These are phyloP conservation scores for Calycina herbarum DNA, from an alignment of 2,329 filamentous ascomycete species.

Conservation along the genomic window DNA sequence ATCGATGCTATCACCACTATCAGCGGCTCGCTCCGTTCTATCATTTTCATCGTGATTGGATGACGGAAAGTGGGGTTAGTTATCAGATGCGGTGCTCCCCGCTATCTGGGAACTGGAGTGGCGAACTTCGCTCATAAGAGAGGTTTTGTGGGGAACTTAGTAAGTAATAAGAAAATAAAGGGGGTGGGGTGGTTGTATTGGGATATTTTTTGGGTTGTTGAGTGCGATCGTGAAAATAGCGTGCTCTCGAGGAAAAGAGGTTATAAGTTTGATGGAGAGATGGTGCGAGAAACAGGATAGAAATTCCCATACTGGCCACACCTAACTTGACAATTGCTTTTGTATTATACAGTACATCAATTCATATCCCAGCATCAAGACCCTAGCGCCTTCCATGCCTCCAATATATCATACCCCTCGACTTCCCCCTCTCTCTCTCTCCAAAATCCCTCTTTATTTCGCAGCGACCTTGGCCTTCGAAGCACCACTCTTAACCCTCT, in stretches of 20 bases:
- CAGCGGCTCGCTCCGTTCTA: slow-evolving; percentile 9
- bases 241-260: too few relatives aligned
- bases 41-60: neutral
- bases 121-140: too few relatives aligned
- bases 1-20: slow-evolving; percentile 8
- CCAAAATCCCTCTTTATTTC: neutral
- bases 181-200: too few relatives aligned
- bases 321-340: slow-evolving; percentile 10
- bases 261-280: too few relatives aligned
- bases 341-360: slow-evolving; percentile 14
- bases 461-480: slow-evolving; percentile 6
- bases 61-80: neutral
- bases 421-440: neutral
- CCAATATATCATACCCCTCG: neutral
- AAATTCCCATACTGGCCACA: neutral
- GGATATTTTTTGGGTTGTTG: too few relatives aligned
- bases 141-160: too few relatives aligned
- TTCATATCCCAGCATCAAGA: slow-evolving; percentile 3
- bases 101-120: neutral
- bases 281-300: too few relatives aligned
- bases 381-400: slow-evolving; percentile 7
- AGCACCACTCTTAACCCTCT: slow-evolving; percentile 60
- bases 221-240: too few relatives aligned
- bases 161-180: too few relatives aligned
- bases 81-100: neutral